Evolutionary conservation across 176 grass and related monocot genomes (phyloP).

Genomic region (Carex cristatella): DNA sequence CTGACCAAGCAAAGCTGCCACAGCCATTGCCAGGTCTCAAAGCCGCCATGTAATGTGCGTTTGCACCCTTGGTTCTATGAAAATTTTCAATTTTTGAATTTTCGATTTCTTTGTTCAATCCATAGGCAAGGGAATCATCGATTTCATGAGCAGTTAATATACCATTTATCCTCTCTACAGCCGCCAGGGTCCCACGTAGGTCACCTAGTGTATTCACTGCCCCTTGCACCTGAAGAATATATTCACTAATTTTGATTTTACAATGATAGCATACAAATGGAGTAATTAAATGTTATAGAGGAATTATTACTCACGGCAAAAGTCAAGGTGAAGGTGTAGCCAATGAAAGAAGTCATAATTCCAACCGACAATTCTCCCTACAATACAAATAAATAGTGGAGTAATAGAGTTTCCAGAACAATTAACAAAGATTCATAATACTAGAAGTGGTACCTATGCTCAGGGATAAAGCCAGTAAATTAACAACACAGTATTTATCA

Average conservation of each 20-base stretch:
- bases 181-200: conserved; percentile 72
- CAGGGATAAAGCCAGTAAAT: background rate
- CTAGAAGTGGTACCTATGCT: background rate
- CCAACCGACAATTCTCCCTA: conserved; percentile 91
- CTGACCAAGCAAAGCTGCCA: conserved; percentile 65
- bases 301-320: conserved; percentile 72
- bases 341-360: conserved; percentile 93
- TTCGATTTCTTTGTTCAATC: conserved; percentile 80
- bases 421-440: background rate
- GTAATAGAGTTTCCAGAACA: conserved; percentile 9
- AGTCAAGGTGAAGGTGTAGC: conserved; percentile 96
- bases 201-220: conserved; percentile 88
- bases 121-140: conserved; percentile 91
- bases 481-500: background rate
- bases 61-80: conserved; percentile 34
- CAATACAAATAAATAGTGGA: conserved; percentile 33
- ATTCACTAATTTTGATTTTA: conserved; percentile 8
- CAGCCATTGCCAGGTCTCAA: conserved; percentile 64
- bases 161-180: conserved; percentile 87
- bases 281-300: background rate
- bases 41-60: conserved; percentile 68
- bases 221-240: conserved; percentile 81
- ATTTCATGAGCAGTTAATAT: conserved; percentile 63
- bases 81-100: conserved; percentile 37
- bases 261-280: background rate